A percentile compares a stretch with the other conserved stretches of the same genome.
Conservation (phyloP, 1,139 yeast genomes). For the Blastobotrys petasosporus region DNA sequence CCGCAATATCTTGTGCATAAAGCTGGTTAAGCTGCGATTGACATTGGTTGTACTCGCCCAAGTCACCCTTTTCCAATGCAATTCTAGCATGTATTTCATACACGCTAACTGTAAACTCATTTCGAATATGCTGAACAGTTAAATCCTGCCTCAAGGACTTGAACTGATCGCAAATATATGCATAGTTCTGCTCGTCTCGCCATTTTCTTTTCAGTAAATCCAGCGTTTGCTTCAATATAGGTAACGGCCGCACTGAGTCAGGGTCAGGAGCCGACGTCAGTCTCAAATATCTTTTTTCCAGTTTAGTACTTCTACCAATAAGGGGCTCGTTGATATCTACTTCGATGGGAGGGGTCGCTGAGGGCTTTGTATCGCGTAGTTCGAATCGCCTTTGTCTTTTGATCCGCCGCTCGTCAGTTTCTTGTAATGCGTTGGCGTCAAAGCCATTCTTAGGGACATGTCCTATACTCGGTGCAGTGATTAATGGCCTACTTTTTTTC, state of each 20-base stretch:
- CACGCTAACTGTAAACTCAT: slow-evolving; percentile 68
- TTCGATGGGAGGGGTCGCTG: background rate
- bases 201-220: slow-evolving; percentile 52
- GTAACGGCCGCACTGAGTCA: slow-evolving; percentile 66
- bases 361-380: slow-evolving; percentile 22
- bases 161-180: slow-evolving; percentile 81
- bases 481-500: slow-evolving; percentile 1
- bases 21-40: slow-evolving; percentile 66
- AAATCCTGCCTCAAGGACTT: slow-evolving; percentile 89
- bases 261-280: slow-evolving; percentile 93
- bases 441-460: slow-evolving; percentile 9
- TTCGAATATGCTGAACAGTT: slow-evolving; percentile 83
- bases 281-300: slow-evolving; percentile 77
- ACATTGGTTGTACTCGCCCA: slow-evolving; percentile 95
- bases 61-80: slow-evolving; percentile 75
- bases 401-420: slow-evolving; percentile 36
- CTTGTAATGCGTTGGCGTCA: slow-evolving; percentile 29
- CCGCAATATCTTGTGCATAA: slow-evolving; percentile 43
- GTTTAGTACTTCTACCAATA: slow-evolving; percentile 56
- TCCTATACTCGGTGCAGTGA: too few relatives aligned
- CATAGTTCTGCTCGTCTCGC: slow-evolving; percentile 50
- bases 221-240: slow-evolving; percentile 54
- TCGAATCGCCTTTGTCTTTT: slow-evolving; percentile 51
- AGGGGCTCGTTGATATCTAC: slow-evolving; percentile 32
- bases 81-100: slow-evolving; percentile 83